A percentile compares a stretch with the other conserved stretches of the same genome.
Conservation (phyloP, 495 filamentous ascomycete species). For the Trichoderma parareesei region DNA sequence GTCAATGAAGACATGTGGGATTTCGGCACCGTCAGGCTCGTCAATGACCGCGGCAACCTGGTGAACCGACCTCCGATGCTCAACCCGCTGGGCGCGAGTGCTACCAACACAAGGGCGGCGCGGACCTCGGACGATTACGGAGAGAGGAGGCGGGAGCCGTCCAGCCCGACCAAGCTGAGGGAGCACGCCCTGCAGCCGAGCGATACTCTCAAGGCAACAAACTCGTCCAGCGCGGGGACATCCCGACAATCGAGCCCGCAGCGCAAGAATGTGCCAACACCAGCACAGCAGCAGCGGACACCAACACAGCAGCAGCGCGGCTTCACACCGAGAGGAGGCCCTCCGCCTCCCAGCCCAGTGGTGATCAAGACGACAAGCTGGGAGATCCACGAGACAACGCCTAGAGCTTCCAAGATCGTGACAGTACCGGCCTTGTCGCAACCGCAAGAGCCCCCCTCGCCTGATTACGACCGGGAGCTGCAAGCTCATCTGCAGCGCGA, state of each 20-base stretch:
- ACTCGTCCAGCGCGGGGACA: conserved; percentile 19
- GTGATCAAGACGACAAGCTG: conserved; percentile 39
- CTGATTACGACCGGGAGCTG: conserved; percentile 51
- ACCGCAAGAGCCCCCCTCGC: conserved; percentile 30
- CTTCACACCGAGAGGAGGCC: background rate
- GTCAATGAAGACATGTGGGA: conserved; percentile 89
- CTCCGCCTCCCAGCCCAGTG: conserved; percentile 44
- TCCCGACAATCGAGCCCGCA: conserved; percentile 49
- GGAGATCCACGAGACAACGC: conserved; percentile 32
- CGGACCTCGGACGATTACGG: conserved; percentile 40
- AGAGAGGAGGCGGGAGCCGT: conserved; percentile 31
- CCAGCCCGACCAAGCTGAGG: conserved; percentile 34
- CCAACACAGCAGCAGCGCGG: conserved; percentile 15
- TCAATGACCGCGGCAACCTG: conserved; percentile 45
- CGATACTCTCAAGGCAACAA: conserved; percentile 34
- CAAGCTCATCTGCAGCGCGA: conserved; percentile 54
- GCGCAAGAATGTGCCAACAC: conserved; percentile 40
- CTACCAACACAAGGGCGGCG: conserved; percentile 55
- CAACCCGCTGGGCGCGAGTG: conserved; percentile 64
- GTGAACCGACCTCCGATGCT: conserved; percentile 41
- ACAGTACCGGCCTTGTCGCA: background rate
- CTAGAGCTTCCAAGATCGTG: conserved; percentile 16
- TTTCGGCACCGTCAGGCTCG: conserved; percentile 82
- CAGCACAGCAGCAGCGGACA: conserved; percentile 29
- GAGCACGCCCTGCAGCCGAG: conserved; percentile 23